These are phyloP conservation scores for Komagataella pseudopastoris DNA, from an alignment of 805 yeast species.

Conservation along the genomic window DNA sequence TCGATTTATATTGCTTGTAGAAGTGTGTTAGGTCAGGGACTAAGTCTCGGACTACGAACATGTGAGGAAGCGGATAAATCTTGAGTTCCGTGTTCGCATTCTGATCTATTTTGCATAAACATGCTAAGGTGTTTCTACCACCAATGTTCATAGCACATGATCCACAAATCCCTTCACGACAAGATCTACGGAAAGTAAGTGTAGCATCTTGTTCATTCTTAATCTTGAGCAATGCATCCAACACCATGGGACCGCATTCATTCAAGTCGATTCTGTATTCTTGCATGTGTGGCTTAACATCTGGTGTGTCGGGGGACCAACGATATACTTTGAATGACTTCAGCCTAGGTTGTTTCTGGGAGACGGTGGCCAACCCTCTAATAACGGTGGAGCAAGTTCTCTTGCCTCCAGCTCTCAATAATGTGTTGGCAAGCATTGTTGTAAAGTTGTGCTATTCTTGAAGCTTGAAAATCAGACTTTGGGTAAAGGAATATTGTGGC, in stretches of 20 bases:
- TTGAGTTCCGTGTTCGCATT: constrained; percentile 63
- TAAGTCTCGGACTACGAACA: constrained; percentile 92
- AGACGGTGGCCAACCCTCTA: constrained; percentile 31
- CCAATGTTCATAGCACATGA: constrained; percentile 99
- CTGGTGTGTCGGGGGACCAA: constrained; percentile 97
- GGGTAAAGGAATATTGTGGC: background rate
- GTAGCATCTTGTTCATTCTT: constrained; percentile 96
- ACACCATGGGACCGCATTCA: constrained; percentile 94
- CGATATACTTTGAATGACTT: constrained; percentile 90
- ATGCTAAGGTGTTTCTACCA: constrained; percentile 93
- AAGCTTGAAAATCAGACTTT: background rate
- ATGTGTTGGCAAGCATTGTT: background rate
- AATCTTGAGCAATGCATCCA: constrained; percentile 88
- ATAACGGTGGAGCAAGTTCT: background rate
- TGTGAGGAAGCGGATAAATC: constrained; percentile 95
- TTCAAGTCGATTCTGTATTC: constrained; percentile 76
- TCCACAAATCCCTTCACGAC: constrained; percentile 99
- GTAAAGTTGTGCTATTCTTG: background rate
- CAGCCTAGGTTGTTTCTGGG: constrained; percentile 39
- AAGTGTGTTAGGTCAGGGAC: constrained; percentile 97
- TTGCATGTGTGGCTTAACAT: constrained; percentile 78
- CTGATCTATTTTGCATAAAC: constrained; percentile 86
- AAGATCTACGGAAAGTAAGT: constrained; percentile 91
- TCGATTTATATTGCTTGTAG: constrained; percentile 96
- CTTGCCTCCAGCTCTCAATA: background rate